phyloP scores from a whole-genome alignment of 352 stramenopile species.

The Globisporangium cederbergense region DNA sequence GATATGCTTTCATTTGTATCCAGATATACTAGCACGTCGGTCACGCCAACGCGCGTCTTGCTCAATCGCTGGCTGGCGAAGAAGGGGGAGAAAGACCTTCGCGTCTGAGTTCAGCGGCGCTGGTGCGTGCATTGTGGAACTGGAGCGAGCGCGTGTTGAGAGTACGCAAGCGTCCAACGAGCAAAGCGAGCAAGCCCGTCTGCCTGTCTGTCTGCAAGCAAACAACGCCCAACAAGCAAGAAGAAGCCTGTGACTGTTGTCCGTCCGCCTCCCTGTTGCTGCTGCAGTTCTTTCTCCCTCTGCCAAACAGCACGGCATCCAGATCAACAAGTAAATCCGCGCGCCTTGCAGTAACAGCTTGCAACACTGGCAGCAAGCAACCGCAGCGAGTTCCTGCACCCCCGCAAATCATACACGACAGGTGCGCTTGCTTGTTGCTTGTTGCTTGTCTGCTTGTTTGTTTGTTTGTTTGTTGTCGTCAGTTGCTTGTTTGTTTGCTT shows the following conservation, averaged over 20 bases:
- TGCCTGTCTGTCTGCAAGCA: neutral
- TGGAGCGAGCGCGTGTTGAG: conserved; percentile 1
- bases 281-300: neutral
- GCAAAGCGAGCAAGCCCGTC: neutral
- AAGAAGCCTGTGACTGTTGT: neutral
- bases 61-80: neutral
- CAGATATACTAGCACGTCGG: too few relatives aligned
- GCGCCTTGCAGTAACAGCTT: too few relatives aligned
- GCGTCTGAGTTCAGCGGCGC: conserved; percentile 11
- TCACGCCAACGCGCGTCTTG: too few relatives aligned
- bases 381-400: neutral
- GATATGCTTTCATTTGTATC: too few relatives aligned
- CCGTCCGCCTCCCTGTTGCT: neutral
- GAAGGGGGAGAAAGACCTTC: neutral
- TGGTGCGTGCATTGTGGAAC: neutral
- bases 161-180: neutral
- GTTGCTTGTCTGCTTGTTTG: neutral
- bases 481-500: neutral
- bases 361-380: too few relatives aligned
- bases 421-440: conserved; percentile 7
- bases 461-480: neutral
- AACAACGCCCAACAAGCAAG: neutral
- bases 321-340: conserved; percentile 1
- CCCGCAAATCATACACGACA: neutral
- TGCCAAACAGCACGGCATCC: neutral